phyloP scores from a whole-genome alignment of 148 eudicot genomes.

The Arctostaphylos glauca region DNA sequence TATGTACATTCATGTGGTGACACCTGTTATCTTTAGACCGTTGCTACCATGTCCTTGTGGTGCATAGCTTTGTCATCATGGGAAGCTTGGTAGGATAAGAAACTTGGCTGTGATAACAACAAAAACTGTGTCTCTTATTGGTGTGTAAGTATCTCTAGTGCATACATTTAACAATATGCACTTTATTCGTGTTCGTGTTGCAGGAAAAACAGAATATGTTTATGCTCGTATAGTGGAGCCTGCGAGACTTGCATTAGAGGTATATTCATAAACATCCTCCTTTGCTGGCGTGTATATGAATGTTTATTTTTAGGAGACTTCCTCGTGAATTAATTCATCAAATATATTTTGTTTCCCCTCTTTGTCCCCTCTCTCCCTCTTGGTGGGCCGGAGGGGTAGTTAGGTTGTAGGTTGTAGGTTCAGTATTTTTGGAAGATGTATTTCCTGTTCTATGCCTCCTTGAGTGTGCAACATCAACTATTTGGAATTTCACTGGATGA shows the following conservation, averaged over 20 bases:
- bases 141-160: neutral
- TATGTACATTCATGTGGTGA: neutral
- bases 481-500: neutral
- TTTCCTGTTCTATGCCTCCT: neutral
- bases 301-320: neutral
- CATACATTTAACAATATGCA: neutral
- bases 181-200: conserved; percentile 19
- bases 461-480: neutral
- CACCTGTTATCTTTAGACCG: neutral
- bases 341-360: neutral
- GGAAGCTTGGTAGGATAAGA: neutral
- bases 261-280: conserved; percentile 18
- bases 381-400: neutral
- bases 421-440: neutral
- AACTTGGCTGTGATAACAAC: neutral
- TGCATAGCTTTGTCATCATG: neutral
- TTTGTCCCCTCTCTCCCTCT: neutral
- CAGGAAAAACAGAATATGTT: conserved; percentile 90
- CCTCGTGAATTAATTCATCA: neutral
- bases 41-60: neutral
- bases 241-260: conserved; percentile 81
- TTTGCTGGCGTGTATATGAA: neutral
- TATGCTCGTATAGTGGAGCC: conserved; percentile 83
- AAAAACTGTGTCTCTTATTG: neutral
- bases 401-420: neutral